Evolutionary conservation across 2,329 filamentous ascomycete genomes (phyloP), one percentile per base, ranked within the genome.

Genomic region (Fusarium annulatum): DNA sequence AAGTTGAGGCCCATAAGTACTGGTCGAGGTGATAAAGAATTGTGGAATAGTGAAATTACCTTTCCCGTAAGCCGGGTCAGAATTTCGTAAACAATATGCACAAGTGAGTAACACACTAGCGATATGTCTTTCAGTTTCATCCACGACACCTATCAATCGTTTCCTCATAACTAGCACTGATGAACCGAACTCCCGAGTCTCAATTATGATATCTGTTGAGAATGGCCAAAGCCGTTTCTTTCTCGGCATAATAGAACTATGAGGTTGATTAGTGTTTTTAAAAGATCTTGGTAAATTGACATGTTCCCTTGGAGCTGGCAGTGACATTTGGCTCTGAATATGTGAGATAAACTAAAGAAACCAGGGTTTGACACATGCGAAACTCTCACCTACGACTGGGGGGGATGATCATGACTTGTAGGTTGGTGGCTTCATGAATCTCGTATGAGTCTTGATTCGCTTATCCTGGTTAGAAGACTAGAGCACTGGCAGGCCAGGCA

Each of bases 361-460:
- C n/a, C 11, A 67, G 23, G 34, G 26, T 12, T 26, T 53, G 49
- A 11, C 26, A 38, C 62, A 18, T 49, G 21, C 46, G 30, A 73
- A 53, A 58, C 58, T 55, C 56, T 57, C 64, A 63, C 30, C 56
- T 33, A 61, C 39, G 57, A 49, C 55, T 39, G 52, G 72, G 51
- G 51, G 51, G 46, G 43, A 61, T 61, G 55, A 73, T 73, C 67
- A 61, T 66, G 67, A 51, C 42, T 69, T n/a, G 45, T 46, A 19
- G 34, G 33, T 34, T 12, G 11, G 48, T 36, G n/a, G 26, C 12
- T 30, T 63, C 30, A 66, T 51, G 45, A 57, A n/a, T 23, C 23
- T 52, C 23, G 34, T 38, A 23, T 57, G 41, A 65, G 30, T 48
- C 19, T 48, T 36, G 14, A 33, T 48, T 33, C 33, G 10, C 30